Evolutionary conservation across 2,329 filamentous ascomycete genomes (phyloP), one percentile per base, ranked within the genome.

Genomic region (Xylariaceae sp.): DNA sequence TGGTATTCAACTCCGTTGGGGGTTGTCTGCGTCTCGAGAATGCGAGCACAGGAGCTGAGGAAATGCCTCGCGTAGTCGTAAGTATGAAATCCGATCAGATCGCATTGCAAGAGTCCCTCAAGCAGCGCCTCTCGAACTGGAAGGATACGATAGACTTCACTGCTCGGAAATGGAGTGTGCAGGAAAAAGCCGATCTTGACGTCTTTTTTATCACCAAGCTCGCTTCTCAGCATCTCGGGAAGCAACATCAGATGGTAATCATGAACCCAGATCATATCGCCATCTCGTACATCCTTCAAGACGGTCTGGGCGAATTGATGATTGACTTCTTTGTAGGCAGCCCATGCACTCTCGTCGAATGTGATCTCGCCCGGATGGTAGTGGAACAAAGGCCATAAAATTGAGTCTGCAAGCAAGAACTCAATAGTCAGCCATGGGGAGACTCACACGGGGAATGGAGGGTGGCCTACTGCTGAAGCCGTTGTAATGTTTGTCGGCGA

Each of bases 1-100:
- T 93, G 84, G 73, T 90, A 96, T 54, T 96, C 90, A 58, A 97
- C 90, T 12, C 92, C 91, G 64, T 96, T 97, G 0, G 93, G 93
- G 1, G 91, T 96, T 1, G 93, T 97, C 1, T 83, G 76, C 1
- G 87, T 83, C 58, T 77, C 88, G 78, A 97, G 79, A 60, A 97
- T 94, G 59, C 93, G 87, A n/a, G 91, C 93, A 74, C 94, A 97
- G 68, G 89, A 93, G 74, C 91, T 96, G 60, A 99, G 75, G 75
- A 97, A 99, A 73, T 99, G 94, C 47, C 94, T 83, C n/a, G 92
- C 93, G 67, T 99, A 99, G 74, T 97, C 93, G 75, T 97, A 97
- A 28, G 94, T 99, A 73, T 99, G 94, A 77, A 99, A 97, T 31
- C 94, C 94, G 66, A 97, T 90, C 54, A 99, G 77, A 69, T 97